Evolutionary conservation across 345 rosid species (phyloP), one percentile per base, ranked within the genome.

Genomic region (Turritis glabra): DNA sequence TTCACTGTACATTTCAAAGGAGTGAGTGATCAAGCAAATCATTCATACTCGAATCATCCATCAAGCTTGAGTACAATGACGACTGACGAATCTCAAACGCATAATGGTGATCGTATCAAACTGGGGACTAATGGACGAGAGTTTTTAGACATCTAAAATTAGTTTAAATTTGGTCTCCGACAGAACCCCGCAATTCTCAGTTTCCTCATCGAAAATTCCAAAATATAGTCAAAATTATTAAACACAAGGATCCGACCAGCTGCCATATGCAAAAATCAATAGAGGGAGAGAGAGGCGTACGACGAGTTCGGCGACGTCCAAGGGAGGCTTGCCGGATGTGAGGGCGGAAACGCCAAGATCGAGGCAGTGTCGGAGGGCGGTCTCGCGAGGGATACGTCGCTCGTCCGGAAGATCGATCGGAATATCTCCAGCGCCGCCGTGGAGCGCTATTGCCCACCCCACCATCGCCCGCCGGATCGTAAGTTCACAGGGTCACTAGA

Each of bases 391-490:
- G 23, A 81, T 77, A 59, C 93, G 93, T 52, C 82, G 83, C n/a
- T 90, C 92, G 4, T 77, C 83, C 0, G 84, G 85, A 43, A 87
- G 51, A 5, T 86, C 74, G 23, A 72, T 72, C 3, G 91, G 74
- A 7, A 90, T 90, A 59, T 84, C 92, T 41, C 99, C 99, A 46
- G 83, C 97, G 15, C 97, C 97, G 22, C 99, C 97, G 73, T 95
- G 99, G 0, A 95, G 52, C 12, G 97, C 97, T 12, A 95, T 89
- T 29, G 99, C 97, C 98, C 98, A 94, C 52, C 97, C 97, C 81
- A 87, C 67, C 76, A 77, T 77, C 51, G 13, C 44, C 7, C 27
- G 40, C 21, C 69, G 57, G 17, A n/a, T n/a, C n/a, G n/a, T n/a
- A n/a, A n/a, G n/a, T n/a, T n/a, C n/a, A n/a, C n/a, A n/a, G n/a